Conservation (phyloP, 2,329 filamentous ascomycete genomes). For the Cladosporium austrohemisphaericum region DNA sequence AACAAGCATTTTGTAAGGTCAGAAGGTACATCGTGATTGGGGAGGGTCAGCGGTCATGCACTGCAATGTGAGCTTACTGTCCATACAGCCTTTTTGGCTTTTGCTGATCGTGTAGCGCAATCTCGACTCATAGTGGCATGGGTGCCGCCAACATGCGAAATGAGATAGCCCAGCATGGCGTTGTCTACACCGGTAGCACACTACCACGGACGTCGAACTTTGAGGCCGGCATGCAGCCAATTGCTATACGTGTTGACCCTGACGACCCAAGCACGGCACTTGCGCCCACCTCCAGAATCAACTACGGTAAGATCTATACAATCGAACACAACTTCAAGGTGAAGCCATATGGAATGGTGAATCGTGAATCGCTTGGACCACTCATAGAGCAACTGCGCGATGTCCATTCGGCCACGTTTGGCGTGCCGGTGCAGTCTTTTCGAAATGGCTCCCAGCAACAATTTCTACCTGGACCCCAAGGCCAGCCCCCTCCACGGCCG, state of each 20-base stretch:
- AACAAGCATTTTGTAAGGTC: constrained; percentile 8
- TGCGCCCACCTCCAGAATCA: constrained; percentile 6
- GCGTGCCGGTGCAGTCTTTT: background rate
- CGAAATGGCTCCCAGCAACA: no score
- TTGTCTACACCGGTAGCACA: constrained; percentile 9
- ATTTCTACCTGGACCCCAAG: no score
- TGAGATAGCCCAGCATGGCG: constrained; percentile 10
- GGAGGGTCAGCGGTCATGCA: background rate
- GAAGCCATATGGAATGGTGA: constrained; percentile 7
- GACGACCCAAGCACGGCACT: background rate
- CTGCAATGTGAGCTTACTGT: background rate
- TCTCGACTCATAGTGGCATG: constrained; percentile 23
- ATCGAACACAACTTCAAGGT: constrained; percentile 18
- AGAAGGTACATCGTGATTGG: constrained; percentile 16
- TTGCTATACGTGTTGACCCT: constrained; percentile 5
- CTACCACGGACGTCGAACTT: background rate
- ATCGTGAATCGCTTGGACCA: background rate
- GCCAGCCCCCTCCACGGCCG: no score
- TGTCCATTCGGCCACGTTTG: background rate
- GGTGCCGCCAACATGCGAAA: constrained; percentile 18
- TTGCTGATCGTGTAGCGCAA: constrained; percentile 14
- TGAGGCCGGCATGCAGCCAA: background rate
- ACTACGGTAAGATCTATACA: constrained; percentile 15
- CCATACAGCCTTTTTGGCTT: no score
- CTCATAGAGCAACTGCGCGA: constrained; percentile 1